Evolutionary conservation across 768 basidiomycete species (phyloP).

Genomic region (Harrya chromipes): DNA sequence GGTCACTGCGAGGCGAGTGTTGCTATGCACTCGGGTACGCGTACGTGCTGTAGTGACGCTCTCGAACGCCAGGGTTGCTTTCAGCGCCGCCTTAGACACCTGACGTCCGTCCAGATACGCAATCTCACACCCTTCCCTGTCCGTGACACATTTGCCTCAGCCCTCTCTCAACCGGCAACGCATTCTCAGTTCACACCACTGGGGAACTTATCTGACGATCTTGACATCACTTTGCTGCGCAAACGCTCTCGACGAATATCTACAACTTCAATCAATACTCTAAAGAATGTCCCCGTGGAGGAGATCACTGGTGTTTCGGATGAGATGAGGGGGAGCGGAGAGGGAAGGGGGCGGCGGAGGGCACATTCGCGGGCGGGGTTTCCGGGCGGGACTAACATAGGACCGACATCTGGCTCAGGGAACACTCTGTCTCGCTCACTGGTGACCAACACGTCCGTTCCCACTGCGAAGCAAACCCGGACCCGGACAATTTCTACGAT

Average conservation of each 20-base stretch:
- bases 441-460: slow-evolving; percentile 19
- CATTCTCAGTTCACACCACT: slow-evolving; percentile 55
- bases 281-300: slow-evolving; percentile 45
- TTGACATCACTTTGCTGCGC: slow-evolving; percentile 57
- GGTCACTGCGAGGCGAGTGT: slow-evolving; percentile 15
- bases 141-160: slow-evolving; percentile 70
- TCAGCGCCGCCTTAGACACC: slow-evolving; percentile 71
- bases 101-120: slow-evolving; percentile 68
- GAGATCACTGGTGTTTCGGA: slow-evolving; percentile 33
- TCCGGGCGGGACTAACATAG: slow-evolving; percentile 22
- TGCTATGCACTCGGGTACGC: not conserved
- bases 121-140: slow-evolving; percentile 85
- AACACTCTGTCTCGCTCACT: slow-evolving; percentile 17
- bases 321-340: slow-evolving; percentile 25
- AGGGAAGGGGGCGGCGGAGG: slow-evolving; percentile 40
- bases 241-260: slow-evolving; percentile 63
- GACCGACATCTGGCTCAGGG: slow-evolving; percentile 6
- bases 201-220: slow-evolving; percentile 65
- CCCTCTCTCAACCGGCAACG: slow-evolving; percentile 63
- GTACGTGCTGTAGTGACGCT: not conserved
- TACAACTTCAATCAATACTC: slow-evolving; percentile 49
- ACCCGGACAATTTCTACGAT: slow-evolving; percentile 52
- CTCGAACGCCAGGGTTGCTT: slow-evolving; percentile 19
- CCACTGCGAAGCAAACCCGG: slow-evolving; percentile 36
- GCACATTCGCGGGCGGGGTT: slow-evolving; percentile 47